Evolutionary conservation across 1,284 basidiomycete genomes (phyloP), one percentile per base, ranked within the genome.

Genomic region (Irpex sp.): DNA sequence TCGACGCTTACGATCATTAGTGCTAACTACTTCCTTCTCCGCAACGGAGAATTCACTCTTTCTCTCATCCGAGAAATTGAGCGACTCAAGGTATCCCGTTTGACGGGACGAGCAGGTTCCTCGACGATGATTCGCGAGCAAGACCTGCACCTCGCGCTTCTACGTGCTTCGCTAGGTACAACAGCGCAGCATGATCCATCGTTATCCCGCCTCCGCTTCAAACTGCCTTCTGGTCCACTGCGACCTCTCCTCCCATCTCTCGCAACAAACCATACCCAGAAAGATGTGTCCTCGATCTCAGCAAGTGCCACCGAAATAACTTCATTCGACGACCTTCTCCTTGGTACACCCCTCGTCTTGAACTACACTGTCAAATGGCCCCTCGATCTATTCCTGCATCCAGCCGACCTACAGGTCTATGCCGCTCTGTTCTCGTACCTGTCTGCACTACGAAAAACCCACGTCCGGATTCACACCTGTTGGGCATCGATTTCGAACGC

Each of bases 401-500:
- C 86, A 9, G 77, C 85, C 0, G 91, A 94, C 67, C 78, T 95
- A 16, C 77, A 83, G 8, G 82, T 85, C 19, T 96, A 96, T 69
- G 84, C 84, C 1, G 83, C 83, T 33, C 75, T 96, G 56, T 94
- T 94, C 73, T 82, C 90, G 5, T 96, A 93, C 74, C 78, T 96
- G 4, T 88, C 89, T 23, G 88, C 93, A 0, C 75, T 96, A 51
- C 85, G 93, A 36, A 90, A 91, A 70, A 91, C 90, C 0, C 93
- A 96, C 67, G 84, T 84, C 0, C 82, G 86, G 23, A 83, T 94
- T 7, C 86, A 94, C 62, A 80, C 82, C 1, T 90, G 89, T 69
- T 96, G 94, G 94, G 81, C 86, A 1, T 86, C 87, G 0, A 77
- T 96, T 21, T 93, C 90, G 9, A 91, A 91, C 66, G 81, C 91